Percentiles rank a stretch among this genome's conserved stretches.
Conservation (phyloP, 495 filamentous ascomycete genomes). For the Penicillium manginii region DNA sequence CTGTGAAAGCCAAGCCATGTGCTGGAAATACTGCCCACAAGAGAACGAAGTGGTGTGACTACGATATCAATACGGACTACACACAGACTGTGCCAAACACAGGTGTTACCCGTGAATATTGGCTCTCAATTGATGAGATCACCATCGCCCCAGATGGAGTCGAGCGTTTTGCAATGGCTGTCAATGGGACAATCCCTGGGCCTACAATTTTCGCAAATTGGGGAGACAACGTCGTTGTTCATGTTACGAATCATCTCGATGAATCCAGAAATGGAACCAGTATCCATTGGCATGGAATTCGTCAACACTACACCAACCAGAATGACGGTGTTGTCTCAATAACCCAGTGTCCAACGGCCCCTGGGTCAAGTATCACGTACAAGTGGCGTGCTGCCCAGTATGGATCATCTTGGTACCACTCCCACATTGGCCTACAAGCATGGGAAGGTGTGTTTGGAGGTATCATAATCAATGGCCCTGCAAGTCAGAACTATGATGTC, state of each 20-base stretch:
- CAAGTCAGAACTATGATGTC: constrained; percentile 66
- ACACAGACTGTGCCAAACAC: constrained; percentile 47
- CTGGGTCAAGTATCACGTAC: constrained; percentile 66
- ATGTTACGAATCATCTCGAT: constrained; percentile 55
- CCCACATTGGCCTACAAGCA: constrained; percentile 68
- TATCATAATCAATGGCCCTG: constrained; percentile 47
- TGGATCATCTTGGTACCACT: constrained; percentile 83
- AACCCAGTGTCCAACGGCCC: constrained; percentile 69
- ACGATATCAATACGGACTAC: constrained; percentile 61
- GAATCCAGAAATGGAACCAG: constrained; percentile 56
- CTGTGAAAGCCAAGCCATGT: constrained; percentile 20
- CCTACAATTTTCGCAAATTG: constrained; percentile 58
- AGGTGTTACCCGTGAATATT: constrained; percentile 37
- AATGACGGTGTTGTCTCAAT: constrained; percentile 68
- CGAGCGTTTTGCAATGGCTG: constrained; percentile 48
- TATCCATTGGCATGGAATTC: constrained; percentile 57
- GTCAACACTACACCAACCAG: constrained; percentile 52
- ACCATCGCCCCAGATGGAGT: constrained; percentile 75
- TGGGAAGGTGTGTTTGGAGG: constrained; percentile 40
- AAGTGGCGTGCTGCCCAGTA: constrained; percentile 74
- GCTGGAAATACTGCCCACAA: constrained; percentile 45
- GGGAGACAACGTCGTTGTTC: constrained; percentile 53
- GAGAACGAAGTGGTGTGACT: constrained; percentile 45
- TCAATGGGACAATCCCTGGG: constrained; percentile 51
- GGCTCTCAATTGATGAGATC: constrained; percentile 44